Base-by-base conservation (phyloP, 2,329 filamentous ascomycete species). In the Pyrenophora tritici-repentis region DNA sequence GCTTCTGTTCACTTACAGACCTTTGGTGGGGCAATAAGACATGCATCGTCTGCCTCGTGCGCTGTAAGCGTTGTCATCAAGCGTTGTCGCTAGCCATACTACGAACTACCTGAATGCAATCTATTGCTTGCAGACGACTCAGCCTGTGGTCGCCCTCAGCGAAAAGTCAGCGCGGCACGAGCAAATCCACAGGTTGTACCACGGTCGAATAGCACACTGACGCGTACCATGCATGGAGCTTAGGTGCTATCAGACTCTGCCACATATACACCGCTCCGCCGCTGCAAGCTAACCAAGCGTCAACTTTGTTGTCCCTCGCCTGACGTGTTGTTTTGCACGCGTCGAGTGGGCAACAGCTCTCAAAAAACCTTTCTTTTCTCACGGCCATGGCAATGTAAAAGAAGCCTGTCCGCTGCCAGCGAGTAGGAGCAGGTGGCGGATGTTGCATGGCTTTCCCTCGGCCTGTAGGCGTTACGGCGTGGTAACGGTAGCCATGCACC, bases 161-260 rank as follows among this genome's bases (percentile, higher is more conserved):
- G 26, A 29, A 29, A 29, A 29, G 10, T 29, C 26, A 7, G 8
- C 26, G 46, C 39, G 47, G 47, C 35, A 33, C 45, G 35, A 31
- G 36, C 34, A 20, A 32, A 39, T 9, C 40, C 24, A 34, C 47
- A 29, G 26, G 8, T 29, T 29, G 26, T 41, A 35, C 33, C 36
- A 16, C 10, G 3, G 26, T 51, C 67, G 66, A 70, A 71, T 71
- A 41, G 59, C 58, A 54, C 43, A 43, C 29, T 59, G 68, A 63
- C 67, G 66, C 67, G 68, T 72, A 57, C 65, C 62, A 52, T 70
- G 65, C 68, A 59, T 63, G 51, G 50, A 53, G 54, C 64, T 65
- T 56, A 56, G 52, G 61, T 59, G 48, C 59, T 13, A 43, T 42
- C 47, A 52, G 50, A 24, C 48, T 44, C 33, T 42, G 55, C 55